Percentiles rank a stretch among this genome's conserved stretches.
Conservation (phyloP, 805 yeast species). For the Saccharomycopsis babjevae region DNA sequence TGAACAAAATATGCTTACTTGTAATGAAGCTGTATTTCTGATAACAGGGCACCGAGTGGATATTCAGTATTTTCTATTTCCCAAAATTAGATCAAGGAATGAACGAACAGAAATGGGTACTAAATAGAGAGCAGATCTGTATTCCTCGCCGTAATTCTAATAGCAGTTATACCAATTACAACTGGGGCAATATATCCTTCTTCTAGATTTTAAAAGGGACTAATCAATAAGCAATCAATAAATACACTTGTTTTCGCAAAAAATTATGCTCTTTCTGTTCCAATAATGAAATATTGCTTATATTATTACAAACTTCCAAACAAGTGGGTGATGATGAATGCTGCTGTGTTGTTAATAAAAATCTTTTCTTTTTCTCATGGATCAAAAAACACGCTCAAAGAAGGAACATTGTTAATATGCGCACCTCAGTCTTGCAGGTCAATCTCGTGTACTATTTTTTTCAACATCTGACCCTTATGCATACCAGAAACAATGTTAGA, state of each 20-base stretch:
- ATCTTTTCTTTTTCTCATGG: background rate
- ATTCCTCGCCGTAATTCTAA: background rate
- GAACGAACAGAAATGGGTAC: background rate
- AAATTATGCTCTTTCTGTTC: background rate
- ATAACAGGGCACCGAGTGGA: background rate
- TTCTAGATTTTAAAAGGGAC: background rate
- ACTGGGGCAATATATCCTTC: background rate
- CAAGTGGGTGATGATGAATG: conserved; percentile 1
- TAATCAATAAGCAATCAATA: background rate
- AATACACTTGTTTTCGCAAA: background rate
- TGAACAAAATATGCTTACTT: too few relatives aligned
- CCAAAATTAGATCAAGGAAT: background rate
- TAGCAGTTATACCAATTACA: background rate
- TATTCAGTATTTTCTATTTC: background rate
- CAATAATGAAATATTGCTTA: background rate
- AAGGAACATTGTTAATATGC: background rate
- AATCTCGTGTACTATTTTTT: background rate
- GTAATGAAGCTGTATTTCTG: background rate
- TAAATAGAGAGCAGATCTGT: background rate
- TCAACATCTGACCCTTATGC: background rate
- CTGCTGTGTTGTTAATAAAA: conserved; percentile 1
- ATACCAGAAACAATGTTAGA: too few relatives aligned
- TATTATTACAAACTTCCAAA: background rate
- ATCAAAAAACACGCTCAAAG: background rate
- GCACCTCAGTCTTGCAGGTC: background rate